A percentile compares a stretch with the other conserved stretches of the same genome.
Evolutionary conservation across 129 eudicot species (phyloP).

Genomic region (Escallonia herrerae): DNA sequence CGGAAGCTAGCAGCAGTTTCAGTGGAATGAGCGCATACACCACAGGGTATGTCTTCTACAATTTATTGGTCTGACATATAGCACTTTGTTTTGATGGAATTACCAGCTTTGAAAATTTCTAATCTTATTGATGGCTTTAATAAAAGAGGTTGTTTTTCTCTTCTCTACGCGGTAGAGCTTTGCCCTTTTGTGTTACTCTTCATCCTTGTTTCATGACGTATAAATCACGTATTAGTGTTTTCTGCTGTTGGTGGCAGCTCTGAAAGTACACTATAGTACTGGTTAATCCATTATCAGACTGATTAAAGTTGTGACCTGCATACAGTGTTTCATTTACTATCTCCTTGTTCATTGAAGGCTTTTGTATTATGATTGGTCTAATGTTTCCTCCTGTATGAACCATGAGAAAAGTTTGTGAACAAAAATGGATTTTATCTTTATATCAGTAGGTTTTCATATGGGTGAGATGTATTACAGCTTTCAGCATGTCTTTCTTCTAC

Average conservation of each 20-base stretch:
- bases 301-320: not conserved
- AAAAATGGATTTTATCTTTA: too few relatives aligned
- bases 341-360: not conserved
- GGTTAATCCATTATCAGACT: too few relatives aligned
- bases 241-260: too few relatives aligned
- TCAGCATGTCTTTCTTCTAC: too few relatives aligned
- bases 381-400: not conserved
- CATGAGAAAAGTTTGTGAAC: too few relatives aligned
- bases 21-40: slow-evolving; percentile 99
- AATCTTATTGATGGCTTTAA: not conserved
- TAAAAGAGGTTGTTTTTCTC: not conserved
- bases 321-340: not conserved
- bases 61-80: not conserved
- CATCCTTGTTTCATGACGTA: slow-evolving; percentile 1
- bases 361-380: not conserved
- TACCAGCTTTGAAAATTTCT: not conserved
- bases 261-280: too few relatives aligned
- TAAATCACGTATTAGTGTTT: not conserved
- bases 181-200: not conserved
- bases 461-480: too few relatives aligned
- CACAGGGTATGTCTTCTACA: slow-evolving; percentile 52
- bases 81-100: too few relatives aligned
- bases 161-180: not conserved
- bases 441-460: too few relatives aligned
- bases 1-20: slow-evolving; percentile 93